Percentiles rank a stretch among this genome's conserved stretches.
Evolutionary conservation across 2,329 filamentous ascomycete species (phyloP).

Genomic region (Pestalotiopsis sp.): DNA sequence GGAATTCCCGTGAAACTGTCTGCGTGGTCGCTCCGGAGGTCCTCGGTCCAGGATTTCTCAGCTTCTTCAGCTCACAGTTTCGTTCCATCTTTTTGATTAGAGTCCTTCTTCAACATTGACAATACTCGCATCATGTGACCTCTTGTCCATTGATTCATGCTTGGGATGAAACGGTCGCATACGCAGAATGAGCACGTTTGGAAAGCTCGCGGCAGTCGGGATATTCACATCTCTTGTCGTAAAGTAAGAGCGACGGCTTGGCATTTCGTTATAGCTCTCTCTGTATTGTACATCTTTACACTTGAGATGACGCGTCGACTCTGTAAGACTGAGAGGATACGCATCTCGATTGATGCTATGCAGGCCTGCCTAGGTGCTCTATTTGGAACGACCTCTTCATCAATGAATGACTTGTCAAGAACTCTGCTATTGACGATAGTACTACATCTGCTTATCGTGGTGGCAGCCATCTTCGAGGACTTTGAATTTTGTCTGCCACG

Average conservation of each 20-base stretch:
- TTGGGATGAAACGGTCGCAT: background rate
- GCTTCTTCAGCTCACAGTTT: background rate
- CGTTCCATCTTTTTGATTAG: background rate
- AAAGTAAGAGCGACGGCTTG: background rate
- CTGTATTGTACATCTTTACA: no score
- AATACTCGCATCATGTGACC: background rate
- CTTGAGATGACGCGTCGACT: no score
- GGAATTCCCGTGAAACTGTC: conserved; percentile 1
- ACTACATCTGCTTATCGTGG: no score
- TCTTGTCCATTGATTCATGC: background rate
- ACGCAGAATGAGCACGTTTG: background rate
- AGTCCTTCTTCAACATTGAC: background rate
- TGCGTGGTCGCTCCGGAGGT: background rate
- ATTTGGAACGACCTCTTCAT: no score
- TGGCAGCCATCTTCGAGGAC: no score
- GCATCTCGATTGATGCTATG: no score
- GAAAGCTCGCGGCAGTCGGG: background rate
- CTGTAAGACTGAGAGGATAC: no score
- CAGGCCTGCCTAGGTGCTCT: no score
- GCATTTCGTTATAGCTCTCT: no score
- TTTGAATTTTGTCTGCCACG: no score
- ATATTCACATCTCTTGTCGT: background rate
- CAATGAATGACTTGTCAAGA: no score
- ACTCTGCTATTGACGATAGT: no score
- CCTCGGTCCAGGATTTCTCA: background rate